Evolutionary conservation across 495 filamentous ascomycete genomes (phyloP).

Genomic region (Chaetomium tenue): DNA sequence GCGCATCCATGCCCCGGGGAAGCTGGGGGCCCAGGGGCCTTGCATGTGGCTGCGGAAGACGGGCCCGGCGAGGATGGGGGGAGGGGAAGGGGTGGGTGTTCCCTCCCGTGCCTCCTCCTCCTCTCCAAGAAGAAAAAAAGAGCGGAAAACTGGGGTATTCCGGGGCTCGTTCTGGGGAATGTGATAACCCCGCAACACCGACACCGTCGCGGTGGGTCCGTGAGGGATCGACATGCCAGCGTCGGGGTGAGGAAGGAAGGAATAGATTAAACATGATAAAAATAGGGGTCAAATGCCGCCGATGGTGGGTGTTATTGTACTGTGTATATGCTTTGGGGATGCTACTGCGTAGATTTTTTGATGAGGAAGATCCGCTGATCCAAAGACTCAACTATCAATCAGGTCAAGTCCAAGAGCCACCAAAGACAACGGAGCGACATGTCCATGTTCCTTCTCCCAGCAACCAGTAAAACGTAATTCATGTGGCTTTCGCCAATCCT

Average conservation of each 20-base stretch:
- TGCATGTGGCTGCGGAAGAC: conserved; percentile 16
- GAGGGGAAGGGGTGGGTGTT: background rate
- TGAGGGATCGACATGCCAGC: background rate
- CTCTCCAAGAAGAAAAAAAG: no score
- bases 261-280: background rate
- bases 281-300: conserved; percentile 11
- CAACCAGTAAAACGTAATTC: conserved; percentile 4
- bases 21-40: background rate
- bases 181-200: conserved; percentile 10
- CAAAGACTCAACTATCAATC: background rate
- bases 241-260: background rate
- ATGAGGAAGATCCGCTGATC: background rate
- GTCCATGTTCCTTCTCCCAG: no score
- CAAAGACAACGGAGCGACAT: background rate
- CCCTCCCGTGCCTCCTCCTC: no score
- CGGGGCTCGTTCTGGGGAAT: background rate
- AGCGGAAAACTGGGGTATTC: background rate
- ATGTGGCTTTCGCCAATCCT: conserved; percentile 8
- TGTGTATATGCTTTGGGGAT: background rate
- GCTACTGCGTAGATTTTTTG: background rate
- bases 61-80: conserved; percentile 12
- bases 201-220: conserved; percentile 4
- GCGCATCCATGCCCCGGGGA: conserved; percentile 1
- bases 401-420: background rate
- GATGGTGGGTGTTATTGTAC: background rate